phyloP scores from a whole-genome alignment of 169 alveolate genomes.

The Plasmodium inui region DNA sequence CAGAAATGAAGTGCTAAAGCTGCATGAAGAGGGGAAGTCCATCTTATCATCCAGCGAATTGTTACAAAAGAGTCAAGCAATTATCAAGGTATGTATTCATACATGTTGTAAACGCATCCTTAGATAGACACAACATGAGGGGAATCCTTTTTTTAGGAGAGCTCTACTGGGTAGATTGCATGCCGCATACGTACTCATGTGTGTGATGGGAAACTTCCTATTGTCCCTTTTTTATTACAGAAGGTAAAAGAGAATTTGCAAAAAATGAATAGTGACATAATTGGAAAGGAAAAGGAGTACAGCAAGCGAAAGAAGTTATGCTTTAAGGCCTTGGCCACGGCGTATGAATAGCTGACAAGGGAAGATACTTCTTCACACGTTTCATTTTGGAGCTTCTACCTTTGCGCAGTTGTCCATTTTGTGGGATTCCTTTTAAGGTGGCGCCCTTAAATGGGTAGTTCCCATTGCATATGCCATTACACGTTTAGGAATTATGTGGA shows the following conservation, averaged over 20 bases:
- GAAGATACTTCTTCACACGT: background rate
- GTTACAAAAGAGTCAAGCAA: slow-evolving; percentile 34
- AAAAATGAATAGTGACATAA: slow-evolving; percentile 61
- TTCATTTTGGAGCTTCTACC: background rate
- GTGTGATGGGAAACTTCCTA: background rate
- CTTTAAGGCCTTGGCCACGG: slow-evolving; percentile 70
- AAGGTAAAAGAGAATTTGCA: slow-evolving; percentile 51
- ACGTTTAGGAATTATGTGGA: background rate
- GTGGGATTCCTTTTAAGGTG: background rate
- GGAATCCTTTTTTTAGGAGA: background rate
- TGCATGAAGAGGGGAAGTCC: slow-evolving; percentile 68
- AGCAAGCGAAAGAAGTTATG: slow-evolving; percentile 71
- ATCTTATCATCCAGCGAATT: slow-evolving; percentile 39
- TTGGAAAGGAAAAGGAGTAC: slow-evolving; percentile 66
- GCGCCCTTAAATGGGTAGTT: background rate
- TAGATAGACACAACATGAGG: background rate
- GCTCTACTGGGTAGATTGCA: background rate
- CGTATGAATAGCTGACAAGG: slow-evolving; percentile 33
- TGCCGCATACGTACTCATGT: background rate
- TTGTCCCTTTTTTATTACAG: slow-evolving; percentile 6
- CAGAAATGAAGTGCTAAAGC: slow-evolving; percentile 40
- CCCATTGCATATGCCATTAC: background rate
- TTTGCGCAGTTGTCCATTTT: background rate
- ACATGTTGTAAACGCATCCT: background rate
- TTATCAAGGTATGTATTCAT: slow-evolving; percentile 38